These are phyloP conservation scores for Crithidia thermophila DNA, from an alignment of 208 protist genomes.

Conservation along the genomic window DNA sequence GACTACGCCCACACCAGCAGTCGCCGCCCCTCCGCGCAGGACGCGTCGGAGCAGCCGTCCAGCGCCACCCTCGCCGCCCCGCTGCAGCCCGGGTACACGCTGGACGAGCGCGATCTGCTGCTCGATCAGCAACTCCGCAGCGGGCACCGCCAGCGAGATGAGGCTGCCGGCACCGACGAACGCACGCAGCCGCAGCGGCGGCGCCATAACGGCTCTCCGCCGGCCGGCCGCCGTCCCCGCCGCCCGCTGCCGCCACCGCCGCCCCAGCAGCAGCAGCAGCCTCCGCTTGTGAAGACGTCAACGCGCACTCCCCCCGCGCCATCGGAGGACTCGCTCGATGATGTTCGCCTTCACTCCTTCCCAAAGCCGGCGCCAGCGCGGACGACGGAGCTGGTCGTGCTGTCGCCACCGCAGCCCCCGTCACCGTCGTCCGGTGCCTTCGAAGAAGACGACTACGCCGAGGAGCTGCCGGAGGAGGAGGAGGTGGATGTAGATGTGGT, in stretches of 20 bases:
- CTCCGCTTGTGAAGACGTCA: too few relatives aligned
- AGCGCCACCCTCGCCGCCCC: conserved; percentile 13
- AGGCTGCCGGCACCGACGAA: too few relatives aligned
- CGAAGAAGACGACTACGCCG: background rate
- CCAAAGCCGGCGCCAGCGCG: too few relatives aligned
- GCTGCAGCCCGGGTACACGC: background rate
- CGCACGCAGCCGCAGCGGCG: background rate
- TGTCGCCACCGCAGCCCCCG: conserved; percentile 1
- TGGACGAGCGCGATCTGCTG: background rate
- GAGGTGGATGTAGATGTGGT: background rate
- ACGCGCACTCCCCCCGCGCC: too few relatives aligned
- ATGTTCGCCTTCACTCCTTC: too few relatives aligned
- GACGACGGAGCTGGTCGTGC: background rate
- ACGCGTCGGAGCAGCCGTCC: conserved; percentile 12
- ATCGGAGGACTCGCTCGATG: too few relatives aligned
- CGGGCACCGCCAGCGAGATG: too few relatives aligned
- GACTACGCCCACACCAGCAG: background rate
- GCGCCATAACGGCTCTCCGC: background rate
- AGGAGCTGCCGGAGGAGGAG: background rate
- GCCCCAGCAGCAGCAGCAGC: conserved; percentile 3
- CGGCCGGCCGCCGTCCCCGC: background rate
- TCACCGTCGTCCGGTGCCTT: background rate
- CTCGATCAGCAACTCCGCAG: background rate
- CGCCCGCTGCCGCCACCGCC: background rate
- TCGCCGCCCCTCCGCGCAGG: background rate